These are phyloP conservation scores for Paracoccidioides lutzii DNA, from an alignment of 2,329 filamentous ascomycete genomes.

Conservation along the genomic window DNA sequence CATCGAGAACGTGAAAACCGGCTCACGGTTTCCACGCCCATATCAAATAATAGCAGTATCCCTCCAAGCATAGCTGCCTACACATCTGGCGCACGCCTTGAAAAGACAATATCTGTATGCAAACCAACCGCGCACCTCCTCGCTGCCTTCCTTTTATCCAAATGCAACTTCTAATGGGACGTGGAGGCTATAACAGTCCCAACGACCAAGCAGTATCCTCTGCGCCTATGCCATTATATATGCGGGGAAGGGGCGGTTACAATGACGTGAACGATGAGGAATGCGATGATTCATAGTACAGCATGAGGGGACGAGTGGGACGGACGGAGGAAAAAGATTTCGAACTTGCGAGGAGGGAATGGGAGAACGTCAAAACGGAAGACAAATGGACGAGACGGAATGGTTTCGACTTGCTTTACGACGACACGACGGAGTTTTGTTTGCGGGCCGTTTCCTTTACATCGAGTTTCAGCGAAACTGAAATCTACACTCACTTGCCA, in stretches of 20 bases:
- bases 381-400: not conserved
- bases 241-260: slow-evolving; percentile 23
- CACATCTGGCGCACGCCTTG: not conserved
- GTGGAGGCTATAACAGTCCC: slow-evolving; percentile 22
- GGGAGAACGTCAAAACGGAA: not conserved
- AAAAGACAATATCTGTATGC: not conserved
- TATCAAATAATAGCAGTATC: not conserved
- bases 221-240: slow-evolving; percentile 5
- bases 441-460: not conserved
- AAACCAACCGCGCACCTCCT: not conserved
- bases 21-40: not conserved
- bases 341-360: not conserved
- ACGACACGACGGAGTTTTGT: slow-evolving; percentile 1
- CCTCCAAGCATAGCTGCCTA: not conserved
- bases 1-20: not conserved
- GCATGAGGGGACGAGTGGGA: not conserved
- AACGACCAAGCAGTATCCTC: slow-evolving; percentile 5
- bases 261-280: slow-evolving; percentile 16
- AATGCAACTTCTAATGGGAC: slow-evolving; percentile 20
- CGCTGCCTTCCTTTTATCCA: not conserved
- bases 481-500: slow-evolving; percentile 32
- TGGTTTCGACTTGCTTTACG: not conserved
- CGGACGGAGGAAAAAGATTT: not conserved
- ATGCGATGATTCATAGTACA: slow-evolving; percentile 9
- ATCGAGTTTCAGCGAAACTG: not conserved